Base-by-base conservation (phyloP, 2,329 filamentous ascomycete genomes). In the Alternaria sp. region DNA sequence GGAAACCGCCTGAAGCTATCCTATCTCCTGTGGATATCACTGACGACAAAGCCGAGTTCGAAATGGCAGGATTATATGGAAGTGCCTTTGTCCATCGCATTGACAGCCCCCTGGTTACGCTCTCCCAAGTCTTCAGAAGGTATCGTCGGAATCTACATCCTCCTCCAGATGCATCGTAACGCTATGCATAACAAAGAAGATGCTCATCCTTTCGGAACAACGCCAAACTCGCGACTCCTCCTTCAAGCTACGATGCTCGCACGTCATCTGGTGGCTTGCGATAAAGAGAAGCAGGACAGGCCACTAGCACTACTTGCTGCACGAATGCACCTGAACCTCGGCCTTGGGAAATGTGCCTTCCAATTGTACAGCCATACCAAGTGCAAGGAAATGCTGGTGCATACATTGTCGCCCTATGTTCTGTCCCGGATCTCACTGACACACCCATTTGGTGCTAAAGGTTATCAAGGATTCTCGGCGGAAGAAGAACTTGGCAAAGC, bases 371-470 rank as follows among this genome's bases (percentile, higher is more conserved):
- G 53, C 16, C 55, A 70, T 36, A 67, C 66, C 3, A 70, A 69
- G 38, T 67, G 72, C 32, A 78, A 78, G 54, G 75, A 78, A 46
- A 76, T 78, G 67, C 64, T 78, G 4, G 49, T 75, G 11, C 74
- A 78, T 42, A 77, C 71, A 4, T 26, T 75, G 14, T 74, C 75
- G 8, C 71, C 73, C 34, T 65, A 67, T 20, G 59, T 77, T 2
- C 63, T 78, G 12, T 69, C 71, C 9, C 70, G 72, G 3, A 76
- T 78, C 26, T 76, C 76, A 16, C 54, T 71, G 18, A 72, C 68
- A 7, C 75, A 77, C 58, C 76, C 75, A 8, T 77, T 76, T 51
- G 74, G 75, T 42, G 66, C 66, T 11, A 68, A 60, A 39, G 67
- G 71, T n/a, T 61, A 66, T 14, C 67, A 66, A 46, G 65, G 64